These are phyloP conservation scores for Puccinellia tenuiflora DNA, from an alignment of 176 grass and related monocot species.

Conservation along the genomic window DNA sequence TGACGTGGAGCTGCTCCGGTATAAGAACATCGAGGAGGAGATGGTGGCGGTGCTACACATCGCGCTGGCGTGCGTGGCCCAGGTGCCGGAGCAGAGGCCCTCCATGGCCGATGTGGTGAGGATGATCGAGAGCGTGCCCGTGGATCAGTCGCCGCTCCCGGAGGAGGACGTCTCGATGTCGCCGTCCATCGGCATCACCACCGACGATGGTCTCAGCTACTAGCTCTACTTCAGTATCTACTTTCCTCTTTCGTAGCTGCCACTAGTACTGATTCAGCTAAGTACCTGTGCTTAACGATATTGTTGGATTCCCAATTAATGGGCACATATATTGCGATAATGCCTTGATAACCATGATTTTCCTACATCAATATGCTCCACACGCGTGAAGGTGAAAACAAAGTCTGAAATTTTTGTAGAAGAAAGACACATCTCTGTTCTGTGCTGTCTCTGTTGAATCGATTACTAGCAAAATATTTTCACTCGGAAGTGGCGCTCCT, in stretches of 20 bases:
- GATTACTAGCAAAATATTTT: not conserved
- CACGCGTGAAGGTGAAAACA: not conserved
- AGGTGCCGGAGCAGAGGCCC: slow-evolving; percentile 56
- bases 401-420: not conserved
- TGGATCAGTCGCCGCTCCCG: slow-evolving; percentile 44
- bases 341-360: not conserved
- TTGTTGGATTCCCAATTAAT: not conserved
- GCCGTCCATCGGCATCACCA: slow-evolving; percentile 43
- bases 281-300: not conserved
- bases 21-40: slow-evolving; percentile 77
- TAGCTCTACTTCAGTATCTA: slow-evolving; percentile 1
- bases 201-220: slow-evolving; percentile 54
- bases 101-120: slow-evolving; percentile 55
- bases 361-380: not conserved
- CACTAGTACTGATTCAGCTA: not conserved
- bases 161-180: slow-evolving; percentile 48
- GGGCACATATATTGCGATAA: not conserved
- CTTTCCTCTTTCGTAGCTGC: not conserved
- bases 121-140: slow-evolving; percentile 74
- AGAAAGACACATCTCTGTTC: not conserved
- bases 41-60: slow-evolving; percentile 82
- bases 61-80: slow-evolving; percentile 49
- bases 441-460: not conserved
- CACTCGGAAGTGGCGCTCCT: too few relatives aligned
- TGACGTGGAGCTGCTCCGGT: slow-evolving; percentile 75